Conservation (phyloP, 441 rosid species). For the Arabidopsis hybrid region DNA sequence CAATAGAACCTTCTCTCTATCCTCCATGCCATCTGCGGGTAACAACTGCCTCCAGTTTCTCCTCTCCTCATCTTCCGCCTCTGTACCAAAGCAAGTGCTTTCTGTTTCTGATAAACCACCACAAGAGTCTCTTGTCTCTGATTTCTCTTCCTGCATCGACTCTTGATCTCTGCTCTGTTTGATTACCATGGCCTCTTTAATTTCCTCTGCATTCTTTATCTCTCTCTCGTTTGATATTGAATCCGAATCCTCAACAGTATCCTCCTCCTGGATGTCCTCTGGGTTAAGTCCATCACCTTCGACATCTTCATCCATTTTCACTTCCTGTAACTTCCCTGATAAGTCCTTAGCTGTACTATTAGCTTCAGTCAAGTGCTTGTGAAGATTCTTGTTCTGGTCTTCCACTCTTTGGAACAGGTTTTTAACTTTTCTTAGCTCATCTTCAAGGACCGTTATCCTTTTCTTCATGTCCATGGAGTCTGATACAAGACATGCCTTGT, state of each 20-base stretch:
- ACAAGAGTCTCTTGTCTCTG: slow-evolving; percentile 22
- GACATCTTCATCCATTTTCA: slow-evolving; percentile 53
- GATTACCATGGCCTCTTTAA: slow-evolving; percentile 34
- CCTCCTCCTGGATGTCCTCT: slow-evolving; percentile 39
- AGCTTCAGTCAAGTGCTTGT: slow-evolving; percentile 57
- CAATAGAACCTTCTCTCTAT: slow-evolving; percentile 70
- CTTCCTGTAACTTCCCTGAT: slow-evolving; percentile 54
- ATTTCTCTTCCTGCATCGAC: slow-evolving; percentile 33
- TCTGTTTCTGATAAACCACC: slow-evolving; percentile 43
- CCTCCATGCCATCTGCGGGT: slow-evolving; percentile 57
- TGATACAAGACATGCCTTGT: slow-evolving; percentile 58
- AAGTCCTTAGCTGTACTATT: slow-evolving; percentile 59
- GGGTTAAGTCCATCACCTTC: slow-evolving; percentile 25
- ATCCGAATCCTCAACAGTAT: slow-evolving; percentile 28
- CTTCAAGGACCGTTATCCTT: slow-evolving; percentile 61
- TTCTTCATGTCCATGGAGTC: slow-evolving; percentile 50
- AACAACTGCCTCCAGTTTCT: slow-evolving; percentile 66
- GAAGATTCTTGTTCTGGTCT: slow-evolving; percentile 56
- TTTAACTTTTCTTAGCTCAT: slow-evolving; percentile 61
- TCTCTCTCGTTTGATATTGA: slow-evolving; percentile 31
- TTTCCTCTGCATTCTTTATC: slow-evolving; percentile 37
- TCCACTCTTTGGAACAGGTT: slow-evolving; percentile 55
- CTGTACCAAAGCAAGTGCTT: slow-evolving; percentile 52
- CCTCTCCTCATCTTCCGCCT: slow-evolving; percentile 52
- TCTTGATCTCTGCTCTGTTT: slow-evolving; percentile 41